Percentiles rank a stretch among this genome's conserved stretches.
phyloP scores from a whole-genome alignment of 805 yeast genomes.

The Saturnispora diversa region DNA sequence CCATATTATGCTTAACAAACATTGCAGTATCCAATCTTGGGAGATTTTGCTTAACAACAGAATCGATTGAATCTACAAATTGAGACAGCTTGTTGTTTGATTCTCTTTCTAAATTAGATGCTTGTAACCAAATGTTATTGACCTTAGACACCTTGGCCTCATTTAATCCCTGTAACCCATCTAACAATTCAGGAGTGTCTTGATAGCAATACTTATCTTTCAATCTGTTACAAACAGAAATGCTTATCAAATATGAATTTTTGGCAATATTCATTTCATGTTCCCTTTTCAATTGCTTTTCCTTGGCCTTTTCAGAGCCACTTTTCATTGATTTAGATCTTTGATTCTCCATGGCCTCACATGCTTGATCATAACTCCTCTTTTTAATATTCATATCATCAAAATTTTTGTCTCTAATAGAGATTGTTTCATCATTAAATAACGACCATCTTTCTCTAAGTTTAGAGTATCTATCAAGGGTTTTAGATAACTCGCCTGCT shows the following conservation, averaged over 20 bases:
- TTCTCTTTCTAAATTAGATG: slow-evolving; percentile 50
- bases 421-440: slow-evolving; percentile 51
- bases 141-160: slow-evolving; percentile 67
- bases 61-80: slow-evolving; percentile 39
- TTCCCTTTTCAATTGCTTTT: slow-evolving; percentile 53
- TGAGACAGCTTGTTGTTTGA: slow-evolving; percentile 39
- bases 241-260: slow-evolving; percentile 70
- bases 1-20: slow-evolving; percentile 82
- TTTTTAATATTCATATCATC: slow-evolving; percentile 58
- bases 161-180: slow-evolving; percentile 73
- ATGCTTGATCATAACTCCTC: slow-evolving; percentile 69
- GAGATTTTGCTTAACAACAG: slow-evolving; percentile 57
- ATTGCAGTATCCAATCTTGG: slow-evolving; percentile 76
- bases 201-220: slow-evolving; percentile 91
- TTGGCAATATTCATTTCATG: slow-evolving; percentile 82
- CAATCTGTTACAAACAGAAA: slow-evolving; percentile 78
- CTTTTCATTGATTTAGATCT: slow-evolving; percentile 65
- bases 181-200: slow-evolving; percentile 86
- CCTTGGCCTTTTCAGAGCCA: slow-evolving; percentile 40
- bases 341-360: slow-evolving; percentile 72
- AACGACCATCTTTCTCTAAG: slow-evolving; percentile 48
- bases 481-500: slow-evolving; percentile 49
- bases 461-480: slow-evolving; percentile 45
- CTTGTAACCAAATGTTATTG: slow-evolving; percentile 59
- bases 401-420: slow-evolving; percentile 41